Evolutionary conservation across 192 early-diverging fungal species (phyloP).

Genomic region (Powellomyces hirtus): DNA sequence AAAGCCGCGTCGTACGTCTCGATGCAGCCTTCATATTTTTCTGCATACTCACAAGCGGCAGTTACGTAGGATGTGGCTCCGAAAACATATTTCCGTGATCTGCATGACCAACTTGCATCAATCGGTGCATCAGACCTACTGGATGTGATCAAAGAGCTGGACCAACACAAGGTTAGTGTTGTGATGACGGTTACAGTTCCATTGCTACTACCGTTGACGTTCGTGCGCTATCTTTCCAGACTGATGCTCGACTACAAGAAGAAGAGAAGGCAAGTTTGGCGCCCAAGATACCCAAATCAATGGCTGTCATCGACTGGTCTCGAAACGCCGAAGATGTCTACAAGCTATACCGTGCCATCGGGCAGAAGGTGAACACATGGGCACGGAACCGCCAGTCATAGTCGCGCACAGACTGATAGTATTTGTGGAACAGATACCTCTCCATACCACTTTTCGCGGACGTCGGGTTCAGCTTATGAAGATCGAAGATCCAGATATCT

Average conservation of each 20-base stretch:
- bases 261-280: constrained; percentile 61
- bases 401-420: neutral
- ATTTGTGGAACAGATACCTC: constrained; percentile 44
- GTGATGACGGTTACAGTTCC: no score
- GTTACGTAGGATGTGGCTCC: constrained; percentile 28
- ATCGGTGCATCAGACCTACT: constrained; percentile 63
- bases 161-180: constrained; percentile 48
- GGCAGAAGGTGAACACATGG: constrained; percentile 50
- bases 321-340: constrained; percentile 56
- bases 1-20: constrained; percentile 56
- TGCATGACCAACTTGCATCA: constrained; percentile 47
- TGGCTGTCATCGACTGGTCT: constrained; percentile 60
- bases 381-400: neutral
- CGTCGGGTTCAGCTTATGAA: constrained; percentile 45
- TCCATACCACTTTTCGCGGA: constrained; percentile 47
- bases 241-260: constrained; percentile 63
- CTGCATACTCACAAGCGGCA: neutral
- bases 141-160: constrained; percentile 59
- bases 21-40: neutral
- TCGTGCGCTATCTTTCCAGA: constrained; percentile 28
- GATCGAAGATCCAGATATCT: constrained; percentile 16
- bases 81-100: constrained; percentile 11
- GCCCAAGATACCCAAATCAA: constrained; percentile 61
- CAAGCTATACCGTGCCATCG: constrained; percentile 69
- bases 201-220: no score